phyloP scores from a whole-genome alignment of 2,329 filamentous ascomycete species.

The Fonsecaea erecta region DNA sequence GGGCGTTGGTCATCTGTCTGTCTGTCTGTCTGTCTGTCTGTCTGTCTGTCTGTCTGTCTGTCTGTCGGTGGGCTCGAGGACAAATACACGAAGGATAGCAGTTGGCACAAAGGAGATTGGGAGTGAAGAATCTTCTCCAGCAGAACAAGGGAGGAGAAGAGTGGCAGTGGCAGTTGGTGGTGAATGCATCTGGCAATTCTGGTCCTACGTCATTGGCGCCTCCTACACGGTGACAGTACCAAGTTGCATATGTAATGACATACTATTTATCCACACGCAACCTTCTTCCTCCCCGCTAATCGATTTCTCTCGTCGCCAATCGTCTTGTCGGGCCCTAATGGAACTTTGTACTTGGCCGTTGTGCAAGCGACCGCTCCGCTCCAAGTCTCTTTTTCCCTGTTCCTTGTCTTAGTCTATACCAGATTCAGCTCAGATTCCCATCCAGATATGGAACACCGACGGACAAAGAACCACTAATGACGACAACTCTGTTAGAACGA shows the following conservation, averaged over 20 bases:
- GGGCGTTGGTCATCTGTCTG: no score
- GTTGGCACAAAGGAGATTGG: background rate
- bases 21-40: no score
- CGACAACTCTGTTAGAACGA: background rate
- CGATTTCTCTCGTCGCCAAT: background rate
- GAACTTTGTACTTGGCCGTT: background rate
- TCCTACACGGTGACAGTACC: no score
- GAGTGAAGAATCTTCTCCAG: background rate
- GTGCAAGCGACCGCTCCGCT: background rate
- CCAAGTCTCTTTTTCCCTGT: background rate
- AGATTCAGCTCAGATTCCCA: background rate
- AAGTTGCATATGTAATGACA: background rate
- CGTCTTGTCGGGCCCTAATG: background rate
- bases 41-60: no score
- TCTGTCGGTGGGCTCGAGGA: background rate
- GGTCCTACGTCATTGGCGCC: conserved; percentile 18
- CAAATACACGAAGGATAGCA: background rate
- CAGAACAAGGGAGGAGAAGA: background rate
- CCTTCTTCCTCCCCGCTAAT: conserved; percentile 17
- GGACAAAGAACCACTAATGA: background rate
- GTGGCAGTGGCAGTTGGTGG: background rate
- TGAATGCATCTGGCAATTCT: background rate
- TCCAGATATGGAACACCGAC: background rate
- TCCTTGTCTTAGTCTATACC: background rate
- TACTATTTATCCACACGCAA: no score